Conservation (phyloP, 495 filamentous ascomycete species). For the Glarea lozoyensis region DNA sequence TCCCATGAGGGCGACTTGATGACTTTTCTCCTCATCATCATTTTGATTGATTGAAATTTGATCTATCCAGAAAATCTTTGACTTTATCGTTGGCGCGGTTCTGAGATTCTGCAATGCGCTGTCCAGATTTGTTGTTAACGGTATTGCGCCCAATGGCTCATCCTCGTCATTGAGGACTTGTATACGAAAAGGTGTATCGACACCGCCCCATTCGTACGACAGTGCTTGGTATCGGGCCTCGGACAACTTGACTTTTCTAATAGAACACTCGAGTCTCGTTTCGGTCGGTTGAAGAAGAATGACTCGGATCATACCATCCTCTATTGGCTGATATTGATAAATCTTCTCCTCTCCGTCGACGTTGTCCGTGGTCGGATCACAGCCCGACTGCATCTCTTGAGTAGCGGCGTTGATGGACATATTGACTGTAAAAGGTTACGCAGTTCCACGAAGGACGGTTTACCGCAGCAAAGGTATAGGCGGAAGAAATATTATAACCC, state of each 20-base stretch:
- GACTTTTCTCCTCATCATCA: constrained; percentile 22
- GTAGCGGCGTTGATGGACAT: too few relatives aligned
- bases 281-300: not conserved
- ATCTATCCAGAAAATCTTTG: constrained; percentile 9
- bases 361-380: too few relatives aligned
- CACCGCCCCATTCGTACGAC: constrained; percentile 3
- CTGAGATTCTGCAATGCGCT: constrained; percentile 1
- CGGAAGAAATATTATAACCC: too few relatives aligned
- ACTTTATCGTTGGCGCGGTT: not conserved
- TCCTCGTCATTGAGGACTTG: not conserved
- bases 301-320: constrained; percentile 2
- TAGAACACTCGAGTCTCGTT: not conserved
- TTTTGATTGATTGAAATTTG: constrained; percentile 26
- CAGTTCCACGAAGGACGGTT: too few relatives aligned
- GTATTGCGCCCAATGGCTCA: not conserved
- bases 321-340: not conserved
- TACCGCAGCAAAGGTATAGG: too few relatives aligned
- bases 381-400: too few relatives aligned
- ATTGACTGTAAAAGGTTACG: too few relatives aligned
- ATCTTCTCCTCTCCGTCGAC: too few relatives aligned
- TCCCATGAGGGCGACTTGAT: constrained; percentile 25
- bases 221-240: not conserved
- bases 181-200: not conserved
- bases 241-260: not conserved
- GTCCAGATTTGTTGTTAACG: constrained; percentile 2